A percentile compares a stretch with the other conserved stretches of the same genome.
These are phyloP conservation scores for Lasiodiplodia sp. DNA, from an alignment of 2,329 filamentous ascomycete species.

Conservation along the genomic window DNA sequence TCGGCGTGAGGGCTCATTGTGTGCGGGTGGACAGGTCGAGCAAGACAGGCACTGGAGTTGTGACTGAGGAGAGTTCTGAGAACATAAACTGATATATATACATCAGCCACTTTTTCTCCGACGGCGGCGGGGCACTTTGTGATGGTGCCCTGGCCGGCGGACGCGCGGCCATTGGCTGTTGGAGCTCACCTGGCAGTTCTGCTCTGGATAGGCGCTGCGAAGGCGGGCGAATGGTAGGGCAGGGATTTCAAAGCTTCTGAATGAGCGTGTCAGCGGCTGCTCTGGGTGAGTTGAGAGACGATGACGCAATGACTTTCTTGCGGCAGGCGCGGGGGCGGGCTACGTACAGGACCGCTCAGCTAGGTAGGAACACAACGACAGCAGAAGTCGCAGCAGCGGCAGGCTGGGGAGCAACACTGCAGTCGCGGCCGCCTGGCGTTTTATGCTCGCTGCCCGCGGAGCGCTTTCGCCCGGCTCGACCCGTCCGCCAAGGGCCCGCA, in stretches of 20 bases:
- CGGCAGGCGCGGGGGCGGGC: slow-evolving; percentile 13
- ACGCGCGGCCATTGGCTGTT: slow-evolving; percentile 13
- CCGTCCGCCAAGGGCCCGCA: slow-evolving; percentile 11
- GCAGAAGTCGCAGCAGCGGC: slow-evolving; percentile 3
- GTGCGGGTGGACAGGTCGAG: background rate
- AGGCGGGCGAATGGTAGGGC: slow-evolving; percentile 23
- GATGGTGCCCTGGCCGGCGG: background rate
- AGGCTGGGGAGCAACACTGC: slow-evolving; percentile 7
- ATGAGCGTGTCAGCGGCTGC: slow-evolving; percentile 15
- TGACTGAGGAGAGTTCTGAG: slow-evolving; percentile 24
- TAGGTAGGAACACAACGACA: background rate
- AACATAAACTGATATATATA: slow-evolving; percentile 18
- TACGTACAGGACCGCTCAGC: background rate
- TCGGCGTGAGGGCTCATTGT: slow-evolving; percentile 48
- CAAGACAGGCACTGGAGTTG: slow-evolving; percentile 4
- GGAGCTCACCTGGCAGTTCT: slow-evolving; percentile 3
- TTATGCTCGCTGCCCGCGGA: slow-evolving; percentile 18
- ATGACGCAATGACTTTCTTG: slow-evolving; percentile 16
- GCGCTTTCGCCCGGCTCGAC: slow-evolving; percentile 13
- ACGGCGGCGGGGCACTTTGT: background rate
- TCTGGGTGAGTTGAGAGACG: background rate
- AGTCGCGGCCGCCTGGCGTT: slow-evolving; percentile 5
- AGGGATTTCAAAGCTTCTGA: slow-evolving; percentile 20
- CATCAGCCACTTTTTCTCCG: background rate
- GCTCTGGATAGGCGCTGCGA: background rate